Percentiles rank a stretch among this genome's conserved stretches.
These are phyloP conservation scores for Aureobasidium mangrovei DNA, from an alignment of 2,329 filamentous ascomycete species.

Conservation along the genomic window DNA sequence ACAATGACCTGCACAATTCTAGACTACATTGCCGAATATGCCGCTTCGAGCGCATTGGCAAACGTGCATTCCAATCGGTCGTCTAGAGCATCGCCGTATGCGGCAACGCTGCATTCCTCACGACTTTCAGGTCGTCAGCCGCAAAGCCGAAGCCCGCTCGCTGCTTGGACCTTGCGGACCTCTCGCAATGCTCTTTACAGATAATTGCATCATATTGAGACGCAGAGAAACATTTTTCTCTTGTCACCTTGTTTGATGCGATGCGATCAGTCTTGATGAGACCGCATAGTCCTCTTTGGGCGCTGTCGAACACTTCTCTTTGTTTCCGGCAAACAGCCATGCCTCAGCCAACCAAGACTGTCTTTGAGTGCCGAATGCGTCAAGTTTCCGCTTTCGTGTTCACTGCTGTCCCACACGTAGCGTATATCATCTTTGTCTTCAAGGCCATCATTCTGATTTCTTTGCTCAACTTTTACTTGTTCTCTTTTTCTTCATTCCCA, in stretches of 20 bases:
- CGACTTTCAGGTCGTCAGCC: not conserved
- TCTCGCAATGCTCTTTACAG: too few relatives aligned
- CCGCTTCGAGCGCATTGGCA: not conserved
- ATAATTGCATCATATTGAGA: too few relatives aligned
- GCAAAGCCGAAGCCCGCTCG: too few relatives aligned
- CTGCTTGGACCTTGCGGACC: too few relatives aligned
- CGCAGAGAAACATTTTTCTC: not conserved
- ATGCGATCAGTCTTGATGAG: not conserved
- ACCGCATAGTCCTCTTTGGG: not conserved
- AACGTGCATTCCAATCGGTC: not conserved
- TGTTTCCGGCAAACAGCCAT: not conserved
- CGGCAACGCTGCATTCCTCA: constrained; percentile 3
- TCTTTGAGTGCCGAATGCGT: constrained; percentile 12
- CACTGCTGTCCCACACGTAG: not conserved
- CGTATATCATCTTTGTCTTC: constrained; percentile 13
- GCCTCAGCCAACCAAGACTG: not conserved
- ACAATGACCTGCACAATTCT: not conserved
- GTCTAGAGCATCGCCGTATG: not conserved
- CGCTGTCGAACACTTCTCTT: not conserved
- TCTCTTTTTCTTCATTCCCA: not conserved
- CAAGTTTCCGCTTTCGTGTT: constrained; percentile 5
- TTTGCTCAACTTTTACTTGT: not conserved
- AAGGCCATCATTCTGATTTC: not conserved
- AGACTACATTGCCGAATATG: not conserved
- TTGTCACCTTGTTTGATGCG: not conserved